Conservation (phyloP, 2,329 filamentous ascomycete species). For the Escovopsis sp. region DNA sequence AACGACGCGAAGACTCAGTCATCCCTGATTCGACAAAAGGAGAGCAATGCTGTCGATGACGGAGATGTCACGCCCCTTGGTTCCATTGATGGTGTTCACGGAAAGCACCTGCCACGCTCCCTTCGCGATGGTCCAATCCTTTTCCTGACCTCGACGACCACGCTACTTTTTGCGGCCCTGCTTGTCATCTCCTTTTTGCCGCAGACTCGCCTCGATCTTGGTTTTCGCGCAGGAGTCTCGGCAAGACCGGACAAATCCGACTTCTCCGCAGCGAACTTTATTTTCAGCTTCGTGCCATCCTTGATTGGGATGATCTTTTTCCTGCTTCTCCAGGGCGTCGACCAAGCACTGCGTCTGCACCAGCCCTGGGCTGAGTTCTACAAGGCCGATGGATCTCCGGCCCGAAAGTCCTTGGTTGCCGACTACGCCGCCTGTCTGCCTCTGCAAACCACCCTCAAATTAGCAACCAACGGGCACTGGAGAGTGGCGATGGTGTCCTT, state of each 20-base stretch:
- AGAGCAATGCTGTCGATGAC: conserved; percentile 18
- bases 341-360: conserved; percentile 49
- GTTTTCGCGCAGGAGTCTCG: conserved; percentile 56
- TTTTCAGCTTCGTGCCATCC: conserved; percentile 65
- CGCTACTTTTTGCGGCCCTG: conserved; percentile 52
- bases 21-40: conserved; percentile 13
- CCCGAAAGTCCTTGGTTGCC: conserved; percentile 49
- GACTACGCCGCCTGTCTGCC: conserved; percentile 58
- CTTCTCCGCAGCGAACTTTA: conserved; percentile 77
- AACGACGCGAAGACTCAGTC: conserved; percentile 11
- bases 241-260: conserved; percentile 45
- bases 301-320: conserved; percentile 52
- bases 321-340: conserved; percentile 51
- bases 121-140: conserved; percentile 53
- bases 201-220: conserved; percentile 45
- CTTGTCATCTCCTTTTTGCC: conserved; percentile 68
- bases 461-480: conserved; percentile 47
- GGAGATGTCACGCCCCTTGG: conserved; percentile 10
- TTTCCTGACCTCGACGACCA: conserved; percentile 44
- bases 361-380: conserved; percentile 54
- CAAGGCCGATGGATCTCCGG: conserved; percentile 41
- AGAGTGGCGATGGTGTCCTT: conserved; percentile 48
- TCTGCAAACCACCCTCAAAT: conserved; percentile 41
- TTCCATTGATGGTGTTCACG: conserved; percentile 17
- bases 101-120: conserved; percentile 64